Percentiles rank a stretch among this genome's conserved stretches.
phyloP scores from a whole-genome alignment of 495 filamentous ascomycete genomes.

The Annulohypoxylon bovei region DNA sequence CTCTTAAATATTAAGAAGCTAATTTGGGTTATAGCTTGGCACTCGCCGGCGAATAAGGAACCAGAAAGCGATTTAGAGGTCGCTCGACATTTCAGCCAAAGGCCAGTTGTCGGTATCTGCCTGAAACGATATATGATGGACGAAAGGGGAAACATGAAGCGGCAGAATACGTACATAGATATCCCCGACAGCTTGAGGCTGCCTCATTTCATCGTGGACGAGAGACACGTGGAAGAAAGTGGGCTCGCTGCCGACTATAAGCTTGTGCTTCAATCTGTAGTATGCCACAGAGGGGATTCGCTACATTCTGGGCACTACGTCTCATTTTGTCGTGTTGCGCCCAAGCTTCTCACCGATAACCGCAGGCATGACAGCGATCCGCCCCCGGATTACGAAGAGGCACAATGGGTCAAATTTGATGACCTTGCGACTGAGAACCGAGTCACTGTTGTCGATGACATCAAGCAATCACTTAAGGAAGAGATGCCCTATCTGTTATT shows the following conservation, averaged over 20 bases:
- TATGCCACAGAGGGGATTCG: slow-evolving; percentile 90
- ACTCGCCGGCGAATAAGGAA: slow-evolving; percentile 61
- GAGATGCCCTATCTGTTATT: slow-evolving; percentile 95
- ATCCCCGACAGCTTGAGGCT: slow-evolving; percentile 89
- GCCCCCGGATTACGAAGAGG: slow-evolving; percentile 64
- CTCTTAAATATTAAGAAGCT: slow-evolving; percentile 41
- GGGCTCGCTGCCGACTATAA: slow-evolving; percentile 72
- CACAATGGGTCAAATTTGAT: slow-evolving; percentile 90
- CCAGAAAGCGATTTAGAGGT: slow-evolving; percentile 59
- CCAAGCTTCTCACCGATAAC: slow-evolving; percentile 63
- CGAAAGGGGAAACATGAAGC: slow-evolving; percentile 70
- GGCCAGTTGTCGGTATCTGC: slow-evolving; percentile 90
- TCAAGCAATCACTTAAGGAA: slow-evolving; percentile 73
- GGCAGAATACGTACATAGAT: slow-evolving; percentile 84
- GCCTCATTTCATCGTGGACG: slow-evolving; percentile 90
- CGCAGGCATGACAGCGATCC: slow-evolving; percentile 62
- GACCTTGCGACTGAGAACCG: slow-evolving; percentile 73
- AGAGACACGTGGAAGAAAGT: slow-evolving; percentile 67
- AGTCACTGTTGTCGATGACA: slow-evolving; percentile 79
- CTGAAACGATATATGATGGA: slow-evolving; percentile 88
- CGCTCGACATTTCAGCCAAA: slow-evolving; percentile 60
- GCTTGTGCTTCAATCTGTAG: slow-evolving; percentile 84
- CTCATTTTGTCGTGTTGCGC: slow-evolving; percentile 76
- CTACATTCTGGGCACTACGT: slow-evolving; percentile 95
- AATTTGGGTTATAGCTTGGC: slow-evolving; percentile 76